phyloP scores from a whole-genome alignment of 805 yeast genomes.

The Candida insectalens region DNA sequence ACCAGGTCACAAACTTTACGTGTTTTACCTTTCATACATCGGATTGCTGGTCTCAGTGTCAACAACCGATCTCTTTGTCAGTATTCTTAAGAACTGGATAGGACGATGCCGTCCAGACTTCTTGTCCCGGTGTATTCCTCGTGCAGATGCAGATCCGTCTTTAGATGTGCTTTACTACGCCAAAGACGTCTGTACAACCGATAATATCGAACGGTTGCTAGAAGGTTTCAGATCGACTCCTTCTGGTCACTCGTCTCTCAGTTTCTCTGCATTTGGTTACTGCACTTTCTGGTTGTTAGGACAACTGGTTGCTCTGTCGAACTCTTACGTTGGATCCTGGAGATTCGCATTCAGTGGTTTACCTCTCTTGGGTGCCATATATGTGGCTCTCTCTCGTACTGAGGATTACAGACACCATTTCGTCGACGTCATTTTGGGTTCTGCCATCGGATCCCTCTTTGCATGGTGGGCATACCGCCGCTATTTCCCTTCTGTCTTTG shows the following conservation, averaged over 20 bases:
- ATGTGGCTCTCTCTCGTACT: conserved; percentile 79
- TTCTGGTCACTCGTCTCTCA: conserved; percentile 68
- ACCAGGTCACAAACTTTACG: conserved; percentile 44
- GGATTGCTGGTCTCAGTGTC: conserved; percentile 58
- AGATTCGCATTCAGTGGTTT: conserved; percentile 40
- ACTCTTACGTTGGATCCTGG: conserved; percentile 45
- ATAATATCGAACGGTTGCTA: conserved; percentile 28
- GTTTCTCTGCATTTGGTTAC: conserved; percentile 61
- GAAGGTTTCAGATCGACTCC: conserved; percentile 83
- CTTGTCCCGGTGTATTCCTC: conserved; percentile 74
- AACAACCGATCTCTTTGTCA: conserved; percentile 55
- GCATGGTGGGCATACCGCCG: conserved; percentile 52
- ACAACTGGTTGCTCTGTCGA: conserved; percentile 32
- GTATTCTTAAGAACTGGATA: conserved; percentile 69
- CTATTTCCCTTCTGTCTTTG: conserved; percentile 34
- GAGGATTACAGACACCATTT: conserved; percentile 93
- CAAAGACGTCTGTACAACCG: conserved; percentile 55
- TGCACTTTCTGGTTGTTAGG: conserved; percentile 59
- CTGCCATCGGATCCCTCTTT: conserved; percentile 49
- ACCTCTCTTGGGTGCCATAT: conserved; percentile 61
- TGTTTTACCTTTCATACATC: conserved; percentile 52
- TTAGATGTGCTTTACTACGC: conserved; percentile 44
- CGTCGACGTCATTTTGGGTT: conserved; percentile 71
- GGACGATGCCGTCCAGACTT: conserved; percentile 94
- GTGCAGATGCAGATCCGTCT: conserved; percentile 38